Base-by-base conservation (phyloP, 73 alveolate genomes). In the Paraurostyla sp. region DNA sequence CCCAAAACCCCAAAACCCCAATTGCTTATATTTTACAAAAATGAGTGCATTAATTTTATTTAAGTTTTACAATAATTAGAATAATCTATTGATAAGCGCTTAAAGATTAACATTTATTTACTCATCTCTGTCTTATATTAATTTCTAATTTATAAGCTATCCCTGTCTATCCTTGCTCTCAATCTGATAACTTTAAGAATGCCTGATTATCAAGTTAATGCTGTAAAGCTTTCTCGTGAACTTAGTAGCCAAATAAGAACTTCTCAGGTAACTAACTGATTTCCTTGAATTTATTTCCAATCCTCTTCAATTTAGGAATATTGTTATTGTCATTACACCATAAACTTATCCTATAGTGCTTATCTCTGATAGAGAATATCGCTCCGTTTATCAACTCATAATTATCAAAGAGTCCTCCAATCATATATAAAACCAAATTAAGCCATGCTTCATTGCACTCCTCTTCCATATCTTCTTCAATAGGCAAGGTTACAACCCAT, bases 401-500 rank as follows among this genome's bases (percentile, higher is more conserved):
- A 33, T 56, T 42, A 18, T 91, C 96, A 36, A 91, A 83, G 59
- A 30, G 49, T 0, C 71, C 87, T 11, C 93, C 93, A 0, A 84
- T 71, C 87, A 84, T 43, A 29, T 48, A 40, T 57, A 63, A 20
- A 20, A 83, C 48, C 58, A 91, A 71, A 27, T 73, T 71, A 30
- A 16, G 29, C 96, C 96, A 91, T 22, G 92, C 85, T 3, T 71
- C 51, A 27, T 91, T 56, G 54, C 88, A 69, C 38, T 84, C 93
- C 40, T 91, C 91, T 35, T 83, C 92, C 93, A 91, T 84, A 46
- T 91, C 85, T n/a, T 91, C 89, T 25, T 91, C 92, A 43, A 73
- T 60, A 0, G 96, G 96, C 57, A 91, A 13, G 3, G 96, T 91
- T 52, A 91, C 93, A n/a, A 91, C 96, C 96, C 96, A 91, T 52